Evolutionary conservation across 345 rosid genomes (phyloP).

Genomic region (Rhizophora mangle): DNA sequence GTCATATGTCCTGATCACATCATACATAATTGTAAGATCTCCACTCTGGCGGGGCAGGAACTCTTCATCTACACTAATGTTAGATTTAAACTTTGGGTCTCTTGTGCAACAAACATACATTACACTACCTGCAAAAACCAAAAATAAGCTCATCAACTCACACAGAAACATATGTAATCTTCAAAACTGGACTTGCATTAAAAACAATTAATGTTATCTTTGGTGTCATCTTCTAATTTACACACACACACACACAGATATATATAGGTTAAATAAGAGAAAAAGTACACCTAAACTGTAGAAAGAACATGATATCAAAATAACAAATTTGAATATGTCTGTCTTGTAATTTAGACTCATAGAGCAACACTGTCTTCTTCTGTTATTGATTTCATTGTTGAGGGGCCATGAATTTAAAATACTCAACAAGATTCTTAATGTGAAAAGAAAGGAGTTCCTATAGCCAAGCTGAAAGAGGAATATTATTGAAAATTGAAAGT

Average conservation of each 20-base stretch:
- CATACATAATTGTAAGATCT: conserved; percentile 91
- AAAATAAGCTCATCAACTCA: background rate
- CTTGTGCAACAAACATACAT: conserved; percentile 72
- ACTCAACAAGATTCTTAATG: too few species aligned
- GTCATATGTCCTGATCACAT: conserved; percentile 74
- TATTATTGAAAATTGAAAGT: background rate
- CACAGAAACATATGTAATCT: conserved; percentile 6
- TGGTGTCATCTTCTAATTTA: background rate
- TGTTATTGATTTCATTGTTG: background rate
- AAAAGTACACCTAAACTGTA: background rate
- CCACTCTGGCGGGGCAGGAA: conserved; percentile 76
- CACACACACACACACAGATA: background rate
- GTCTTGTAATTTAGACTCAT: background rate
- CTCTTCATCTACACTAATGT: conserved; percentile 52
- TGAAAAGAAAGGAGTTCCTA: background rate
- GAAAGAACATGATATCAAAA: background rate
- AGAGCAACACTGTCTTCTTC: background rate
- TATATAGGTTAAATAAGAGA: too few species aligned
- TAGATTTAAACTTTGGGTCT: conserved; percentile 50
- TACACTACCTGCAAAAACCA: conserved; percentile 44
- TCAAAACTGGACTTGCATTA: background rate
- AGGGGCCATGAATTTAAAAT: too few species aligned
- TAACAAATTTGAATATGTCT: background rate
- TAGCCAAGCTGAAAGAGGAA: background rate
- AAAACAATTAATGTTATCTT: background rate